These are phyloP conservation scores for Penicillium brevicompactum DNA, from an alignment of 2,329 filamentous ascomycete species.

Conservation along the genomic window DNA sequence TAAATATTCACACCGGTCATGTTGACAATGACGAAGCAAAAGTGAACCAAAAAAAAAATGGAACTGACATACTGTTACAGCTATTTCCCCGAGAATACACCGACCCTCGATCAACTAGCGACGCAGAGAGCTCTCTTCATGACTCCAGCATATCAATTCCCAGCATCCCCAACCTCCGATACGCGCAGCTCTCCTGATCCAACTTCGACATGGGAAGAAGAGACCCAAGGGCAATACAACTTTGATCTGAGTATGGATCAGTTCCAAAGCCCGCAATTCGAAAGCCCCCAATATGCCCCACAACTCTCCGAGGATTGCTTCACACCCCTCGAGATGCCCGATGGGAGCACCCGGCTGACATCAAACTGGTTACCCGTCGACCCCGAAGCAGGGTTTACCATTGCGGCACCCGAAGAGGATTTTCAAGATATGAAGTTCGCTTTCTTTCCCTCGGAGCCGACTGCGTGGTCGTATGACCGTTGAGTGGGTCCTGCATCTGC, in stretches of 20 bases:
- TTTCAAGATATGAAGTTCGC: slow-evolving; percentile 11
- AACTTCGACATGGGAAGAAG: slow-evolving; percentile 25
- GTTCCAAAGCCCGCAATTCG: not conserved
- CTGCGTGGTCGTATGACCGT: slow-evolving; percentile 3
- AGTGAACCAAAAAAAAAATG: not conserved
- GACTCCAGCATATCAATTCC: slow-evolving; percentile 14
- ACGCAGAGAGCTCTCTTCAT: slow-evolving; percentile 22
- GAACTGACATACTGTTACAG: not conserved
- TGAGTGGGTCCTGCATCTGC: not conserved
- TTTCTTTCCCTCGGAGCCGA: slow-evolving; percentile 8
- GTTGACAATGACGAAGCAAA: not conserved
- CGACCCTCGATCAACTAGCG: slow-evolving; percentile 6
- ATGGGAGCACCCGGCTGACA: slow-evolving; percentile 33
- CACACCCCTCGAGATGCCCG: slow-evolving; percentile 36
- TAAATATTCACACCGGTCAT: not conserved
- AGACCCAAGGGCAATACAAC: slow-evolving; percentile 14
- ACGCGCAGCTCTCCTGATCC: slow-evolving; percentile 25
- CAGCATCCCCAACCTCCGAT: slow-evolving; percentile 22
- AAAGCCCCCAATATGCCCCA: not conserved
- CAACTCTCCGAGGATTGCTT: slow-evolving; percentile 12
- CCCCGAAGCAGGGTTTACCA: slow-evolving; percentile 31
- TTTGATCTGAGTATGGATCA: not conserved
- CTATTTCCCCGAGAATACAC: not conserved
- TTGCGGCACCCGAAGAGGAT: slow-evolving; percentile 9
- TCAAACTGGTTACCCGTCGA: slow-evolving; percentile 37